Percentiles rank a stretch among this genome's conserved stretches.
Conservation (phyloP, 176 grass and related monocot genomes). For the Tillandsia leiboldiana region DNA sequence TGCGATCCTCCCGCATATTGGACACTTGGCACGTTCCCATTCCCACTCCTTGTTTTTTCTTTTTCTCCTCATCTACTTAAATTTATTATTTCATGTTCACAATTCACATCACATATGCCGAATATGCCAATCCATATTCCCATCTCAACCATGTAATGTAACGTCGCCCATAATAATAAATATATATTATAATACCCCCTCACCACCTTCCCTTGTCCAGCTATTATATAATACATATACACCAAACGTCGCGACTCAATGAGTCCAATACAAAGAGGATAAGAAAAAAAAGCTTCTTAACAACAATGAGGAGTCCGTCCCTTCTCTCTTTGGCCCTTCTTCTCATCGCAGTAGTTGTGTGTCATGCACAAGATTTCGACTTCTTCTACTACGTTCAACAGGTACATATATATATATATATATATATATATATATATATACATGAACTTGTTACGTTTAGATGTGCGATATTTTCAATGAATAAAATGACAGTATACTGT, state of each 20-base stretch:
- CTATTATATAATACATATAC: conserved; percentile 10
- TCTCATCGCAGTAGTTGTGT: conserved; percentile 20
- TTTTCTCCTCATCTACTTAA: not conserved
- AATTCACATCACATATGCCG: not conserved
- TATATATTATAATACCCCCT: too few relatives aligned
- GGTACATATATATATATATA: conserved; percentile 1
- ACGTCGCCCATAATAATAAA: conserved; percentile 30
- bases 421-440: not conserved
- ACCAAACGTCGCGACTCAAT: conserved; percentile 1
- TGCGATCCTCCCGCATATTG: not conserved
- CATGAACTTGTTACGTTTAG: too few relatives aligned
- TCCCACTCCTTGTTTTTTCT: not conserved
- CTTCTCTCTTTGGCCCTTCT: conserved; percentile 17
- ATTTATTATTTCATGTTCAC: not conserved
- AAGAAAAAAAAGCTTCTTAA: not conserved
- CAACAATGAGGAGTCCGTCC: conserved; percentile 29
- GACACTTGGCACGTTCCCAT: not conserved
- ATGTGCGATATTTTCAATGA: too few relatives aligned
- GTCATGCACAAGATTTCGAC: conserved; percentile 50
- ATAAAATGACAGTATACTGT: too few relatives aligned
- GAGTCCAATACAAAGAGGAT: not conserved
- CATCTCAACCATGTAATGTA: not conserved
- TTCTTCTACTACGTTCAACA: conserved; percentile 85
- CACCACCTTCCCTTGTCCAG: not conserved
- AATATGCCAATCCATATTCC: conserved; percentile 15